Percentiles rank a stretch among this genome's conserved stretches.
Conservation (phyloP, 2,329 filamentous ascomycete genomes). For the Pyricularia pennisetigena region DNA sequence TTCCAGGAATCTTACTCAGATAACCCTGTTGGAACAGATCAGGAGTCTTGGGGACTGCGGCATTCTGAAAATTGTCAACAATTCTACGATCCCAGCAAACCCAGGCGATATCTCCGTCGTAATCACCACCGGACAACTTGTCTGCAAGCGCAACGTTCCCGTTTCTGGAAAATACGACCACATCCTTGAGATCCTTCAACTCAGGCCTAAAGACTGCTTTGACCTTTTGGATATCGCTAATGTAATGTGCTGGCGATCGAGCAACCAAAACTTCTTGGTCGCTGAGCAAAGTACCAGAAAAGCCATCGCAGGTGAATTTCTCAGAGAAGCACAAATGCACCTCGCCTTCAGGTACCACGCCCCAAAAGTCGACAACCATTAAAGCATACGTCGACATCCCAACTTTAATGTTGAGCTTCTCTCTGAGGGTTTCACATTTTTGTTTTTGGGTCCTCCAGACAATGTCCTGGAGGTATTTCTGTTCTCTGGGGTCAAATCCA, state of each 20-base stretch:
- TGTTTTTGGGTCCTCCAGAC: slow-evolving; percentile 35
- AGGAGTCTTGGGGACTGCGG: slow-evolving; percentile 31
- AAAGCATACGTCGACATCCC: slow-evolving; percentile 50
- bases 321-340: slow-evolving; percentile 59
- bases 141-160: slow-evolving; percentile 55
- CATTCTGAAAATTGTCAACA: slow-evolving; percentile 57
- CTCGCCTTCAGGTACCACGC: slow-evolving; percentile 51
- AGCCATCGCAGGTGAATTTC: slow-evolving; percentile 49
- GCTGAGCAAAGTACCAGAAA: slow-evolving; percentile 43
- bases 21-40: slow-evolving; percentile 38
- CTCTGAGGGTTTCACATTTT: slow-evolving; percentile 42
- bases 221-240: slow-evolving; percentile 65
- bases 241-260: slow-evolving; percentile 58
- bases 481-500: slow-evolving; percentile 45
- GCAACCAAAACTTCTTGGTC: slow-evolving; percentile 55
- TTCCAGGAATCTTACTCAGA: slow-evolving; percentile 36
- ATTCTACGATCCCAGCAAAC: slow-evolving; percentile 62
- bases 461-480: slow-evolving; percentile 36
- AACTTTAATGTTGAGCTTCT: slow-evolving; percentile 50
- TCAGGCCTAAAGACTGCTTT: slow-evolving; percentile 46
- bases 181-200: slow-evolving; percentile 61
- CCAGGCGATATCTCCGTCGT: slow-evolving; percentile 73
- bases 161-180: slow-evolving; percentile 64
- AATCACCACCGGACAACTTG: slow-evolving; percentile 69
- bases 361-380: slow-evolving; percentile 60